Evolutionary conservation across 306 rosid species (phyloP).

Genomic region (Pachyrhizus erosus): DNA sequence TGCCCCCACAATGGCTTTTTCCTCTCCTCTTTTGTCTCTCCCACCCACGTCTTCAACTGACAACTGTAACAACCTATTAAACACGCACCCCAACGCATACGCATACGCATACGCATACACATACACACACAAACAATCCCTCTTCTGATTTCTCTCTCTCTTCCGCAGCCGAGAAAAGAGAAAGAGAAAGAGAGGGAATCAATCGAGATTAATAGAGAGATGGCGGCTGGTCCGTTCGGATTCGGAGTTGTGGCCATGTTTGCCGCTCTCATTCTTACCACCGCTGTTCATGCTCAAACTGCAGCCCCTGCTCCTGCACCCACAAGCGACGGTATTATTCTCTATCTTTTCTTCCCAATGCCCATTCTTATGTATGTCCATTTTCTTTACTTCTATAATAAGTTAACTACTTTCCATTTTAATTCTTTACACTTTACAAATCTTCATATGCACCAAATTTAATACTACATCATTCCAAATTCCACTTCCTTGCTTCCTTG

Average conservation of each 20-base stretch:
- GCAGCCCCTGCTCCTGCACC: conserved; percentile 74
- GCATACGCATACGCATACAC: too few relatives aligned
- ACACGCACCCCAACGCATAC: too few relatives aligned
- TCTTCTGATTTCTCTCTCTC: conserved; percentile 27
- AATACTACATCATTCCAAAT: too few relatives aligned
- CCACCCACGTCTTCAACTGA: too few relatives aligned
- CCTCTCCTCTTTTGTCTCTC: conserved; percentile 36
- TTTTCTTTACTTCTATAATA: too few relatives aligned
- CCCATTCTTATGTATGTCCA: too few relatives aligned
- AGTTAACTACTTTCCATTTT: too few relatives aligned
- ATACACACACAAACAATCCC: background rate
- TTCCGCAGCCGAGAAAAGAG: background rate
- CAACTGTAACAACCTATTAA: conserved; percentile 30
- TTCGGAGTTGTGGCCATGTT: conserved; percentile 52
- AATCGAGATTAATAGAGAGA: background rate
- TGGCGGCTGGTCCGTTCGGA: conserved; percentile 50
- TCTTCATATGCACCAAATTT: too few relatives aligned
- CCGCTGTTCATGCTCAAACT: conserved; percentile 57
- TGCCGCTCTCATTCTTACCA: conserved; percentile 51
- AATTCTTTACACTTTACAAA: too few relatives aligned
- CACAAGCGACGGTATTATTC: conserved; percentile 65
- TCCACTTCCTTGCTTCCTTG: background rate
- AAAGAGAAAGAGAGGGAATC: background rate
- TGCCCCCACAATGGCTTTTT: conserved; percentile 29
- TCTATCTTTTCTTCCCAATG: too few relatives aligned